A percentile compares a stretch with the other conserved stretches of the same genome.
Evolutionary conservation across 345 rosid genomes (phyloP).

Genomic region (Eucalyptus cloeziana): DNA sequence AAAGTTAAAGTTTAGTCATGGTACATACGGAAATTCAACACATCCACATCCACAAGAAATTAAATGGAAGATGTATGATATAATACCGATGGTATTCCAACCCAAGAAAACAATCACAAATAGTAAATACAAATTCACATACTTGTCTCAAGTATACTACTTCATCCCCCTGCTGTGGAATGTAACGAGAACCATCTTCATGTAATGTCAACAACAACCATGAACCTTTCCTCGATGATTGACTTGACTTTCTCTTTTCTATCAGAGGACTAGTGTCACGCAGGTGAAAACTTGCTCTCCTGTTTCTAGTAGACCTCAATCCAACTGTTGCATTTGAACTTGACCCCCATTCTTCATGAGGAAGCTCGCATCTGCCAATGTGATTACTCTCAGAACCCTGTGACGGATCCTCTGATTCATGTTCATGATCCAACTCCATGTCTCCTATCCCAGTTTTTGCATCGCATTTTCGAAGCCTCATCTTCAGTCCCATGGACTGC

Average conservation of each 20-base stretch:
- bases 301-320: slow-evolving; percentile 71
- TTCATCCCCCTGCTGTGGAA: slow-evolving; percentile 90
- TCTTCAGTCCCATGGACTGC: slow-evolving; percentile 19
- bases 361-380: slow-evolving; percentile 26
- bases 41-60: not conserved
- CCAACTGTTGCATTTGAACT: slow-evolving; percentile 56
- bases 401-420: slow-evolving; percentile 16
- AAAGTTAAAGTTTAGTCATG: not conserved
- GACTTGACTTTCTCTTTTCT: slow-evolving; percentile 39
- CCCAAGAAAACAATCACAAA: not conserved
- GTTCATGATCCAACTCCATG: slow-evolving; percentile 10
- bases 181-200: slow-evolving; percentile 85
- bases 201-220: slow-evolving; percentile 80
- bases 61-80: not conserved
- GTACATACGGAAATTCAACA: not conserved
- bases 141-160: slow-evolving; percentile 91
- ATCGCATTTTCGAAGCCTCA: slow-evolving; percentile 1
- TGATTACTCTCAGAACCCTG: not conserved
- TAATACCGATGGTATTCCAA: not conserved
- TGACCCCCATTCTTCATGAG: slow-evolving; percentile 51
- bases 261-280: slow-evolving; percentile 50
- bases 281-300: slow-evolving; percentile 50
- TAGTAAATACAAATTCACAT: not conserved
- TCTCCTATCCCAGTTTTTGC: slow-evolving; percentile 5
- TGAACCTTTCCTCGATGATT: slow-evolving; percentile 40